A percentile compares a stretch with the other conserved stretches of the same genome.
phyloP scores from a whole-genome alignment of 805 yeast genomes.

The Metschnikowia bowlesiae region DNA sequence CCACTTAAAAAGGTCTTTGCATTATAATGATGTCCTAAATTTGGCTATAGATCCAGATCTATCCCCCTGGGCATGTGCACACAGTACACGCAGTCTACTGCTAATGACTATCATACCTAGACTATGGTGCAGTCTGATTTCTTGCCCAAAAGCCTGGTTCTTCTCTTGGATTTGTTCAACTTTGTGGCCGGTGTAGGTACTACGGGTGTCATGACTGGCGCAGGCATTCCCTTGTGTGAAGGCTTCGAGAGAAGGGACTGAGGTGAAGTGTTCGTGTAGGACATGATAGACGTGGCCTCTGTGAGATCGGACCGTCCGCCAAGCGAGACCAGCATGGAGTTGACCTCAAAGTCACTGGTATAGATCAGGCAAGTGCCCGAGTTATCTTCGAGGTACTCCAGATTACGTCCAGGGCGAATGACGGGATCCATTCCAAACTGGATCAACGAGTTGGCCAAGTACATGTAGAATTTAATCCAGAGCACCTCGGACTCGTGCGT shows the following conservation, averaged over 20 bases:
- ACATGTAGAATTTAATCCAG: slow-evolving; percentile 69
- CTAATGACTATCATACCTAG: background rate
- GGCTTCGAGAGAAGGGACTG: background rate
- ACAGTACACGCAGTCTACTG: background rate
- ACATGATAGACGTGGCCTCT: slow-evolving; percentile 6
- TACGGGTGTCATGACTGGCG: background rate
- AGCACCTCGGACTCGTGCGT: slow-evolving; percentile 59
- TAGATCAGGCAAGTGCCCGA: slow-evolving; percentile 8
- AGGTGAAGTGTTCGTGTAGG: background rate
- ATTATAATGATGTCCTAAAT: background rate
- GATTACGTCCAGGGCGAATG: slow-evolving; percentile 14
- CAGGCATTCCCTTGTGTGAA: background rate
- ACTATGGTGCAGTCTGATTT: slow-evolving; percentile 1
- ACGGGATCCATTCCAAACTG: slow-evolving; percentile 57
- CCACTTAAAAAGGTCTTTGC: background rate
- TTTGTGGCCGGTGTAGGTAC: background rate
- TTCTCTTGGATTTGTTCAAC: background rate
- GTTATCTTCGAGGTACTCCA: background rate
- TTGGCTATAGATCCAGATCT: background rate
- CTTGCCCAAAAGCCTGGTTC: slow-evolving; percentile 1
- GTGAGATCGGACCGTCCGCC: slow-evolving; percentile 11
- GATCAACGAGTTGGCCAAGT: slow-evolving; percentile 61
- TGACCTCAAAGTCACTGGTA: slow-evolving; percentile 9
- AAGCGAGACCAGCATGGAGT: slow-evolving; percentile 5
- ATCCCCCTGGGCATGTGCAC: background rate